Conservation (phyloP, 106 monocot species). For the Phalaenopsis aphrodite region DNA sequence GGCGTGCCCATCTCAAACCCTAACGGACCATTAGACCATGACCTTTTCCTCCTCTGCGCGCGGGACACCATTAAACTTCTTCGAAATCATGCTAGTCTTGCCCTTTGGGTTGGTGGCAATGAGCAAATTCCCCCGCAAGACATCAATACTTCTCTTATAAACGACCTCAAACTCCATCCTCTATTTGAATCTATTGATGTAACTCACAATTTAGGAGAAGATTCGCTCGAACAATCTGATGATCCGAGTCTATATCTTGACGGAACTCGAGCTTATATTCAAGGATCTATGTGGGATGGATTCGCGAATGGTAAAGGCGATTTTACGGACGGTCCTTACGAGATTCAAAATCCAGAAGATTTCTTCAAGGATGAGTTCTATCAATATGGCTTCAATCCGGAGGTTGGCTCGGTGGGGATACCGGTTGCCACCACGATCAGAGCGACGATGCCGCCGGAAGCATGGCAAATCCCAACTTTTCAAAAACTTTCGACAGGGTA, state of each 20-base stretch:
- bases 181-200: slow-evolving; percentile 19
- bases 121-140: slow-evolving; percentile 88
- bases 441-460: slow-evolving; percentile 90
- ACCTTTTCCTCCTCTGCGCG: slow-evolving; percentile 81
- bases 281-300: slow-evolving; percentile 98
- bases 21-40: slow-evolving; percentile 93
- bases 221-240: slow-evolving; percentile 17
- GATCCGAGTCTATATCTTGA: slow-evolving; percentile 94
- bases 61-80: slow-evolving; percentile 86
- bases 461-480: slow-evolving; percentile 72
- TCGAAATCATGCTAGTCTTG: slow-evolving; percentile 87
- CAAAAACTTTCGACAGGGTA: slow-evolving; percentile 45
- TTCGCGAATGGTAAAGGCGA: slow-evolving; percentile 91
- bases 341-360: slow-evolving; percentile 85
- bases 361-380: slow-evolving; percentile 85
- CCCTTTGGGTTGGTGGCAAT: slow-evolving; percentile 96
- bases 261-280: slow-evolving; percentile 79
- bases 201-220: slow-evolving; percentile 1
- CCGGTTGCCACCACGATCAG: slow-evolving; percentile 89
- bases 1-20: slow-evolving; percentile 85
- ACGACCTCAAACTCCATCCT: slow-evolving; percentile 70
- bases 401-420: slow-evolving; percentile 91
- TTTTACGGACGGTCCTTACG: slow-evolving; percentile 93
- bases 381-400: slow-evolving; percentile 86
- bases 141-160: slow-evolving; percentile 58